Base-by-base conservation (phyloP, 2,329 filamentous ascomycete genomes). In the Chrysoporthe puriensis region DNA sequence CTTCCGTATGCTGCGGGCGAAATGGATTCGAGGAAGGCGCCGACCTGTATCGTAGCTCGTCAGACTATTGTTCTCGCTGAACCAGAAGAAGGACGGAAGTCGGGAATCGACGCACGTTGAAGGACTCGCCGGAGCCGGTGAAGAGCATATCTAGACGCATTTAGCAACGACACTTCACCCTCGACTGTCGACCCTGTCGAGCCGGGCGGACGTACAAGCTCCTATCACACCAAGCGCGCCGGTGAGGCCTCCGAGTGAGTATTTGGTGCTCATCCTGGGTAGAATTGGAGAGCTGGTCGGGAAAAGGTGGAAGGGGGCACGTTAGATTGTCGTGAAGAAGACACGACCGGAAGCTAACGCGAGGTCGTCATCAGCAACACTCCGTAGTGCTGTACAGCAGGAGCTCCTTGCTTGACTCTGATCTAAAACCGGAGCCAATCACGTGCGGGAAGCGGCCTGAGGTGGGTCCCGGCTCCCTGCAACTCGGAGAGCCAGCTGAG, bases 1-100 rank as follows among this genome's bases (percentile, higher is more conserved):
- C 89, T 90, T 70, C 95, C 96, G 94, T 94, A 99, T 60, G 91
- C 92, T 78, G 95, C 97, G 32, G 96, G 96, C 67, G 96, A 98
- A 74, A 98, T 88, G 71, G 91, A 90, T 82, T 97, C 94, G 80
- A 99, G 89, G 79, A 98, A 98, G 78, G 90, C 90, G 79, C 96
- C 96, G 80, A 98, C 87, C 91, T 94, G 78, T 72, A 73, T 50
- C 8, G 40, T n/a, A 16, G 13, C 21, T 36, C 11, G 63, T 70
- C 54, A 70, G 68, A 66, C 42, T 2, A 42, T 66, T 43, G 42
- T 66, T 32, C 6, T 56, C 8, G 4, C 4, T 56, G 16, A 18
- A 3, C 26, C 11, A 6, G 43, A 40, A 11, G 14, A 43, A 32
- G n/a, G 40, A 42, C 32, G 68, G 2, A 26, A 7, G 40, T 21